phyloP scores from a whole-genome alignment of 768 basidiomycete genomes.

The Boletus eberwhitei region DNA sequence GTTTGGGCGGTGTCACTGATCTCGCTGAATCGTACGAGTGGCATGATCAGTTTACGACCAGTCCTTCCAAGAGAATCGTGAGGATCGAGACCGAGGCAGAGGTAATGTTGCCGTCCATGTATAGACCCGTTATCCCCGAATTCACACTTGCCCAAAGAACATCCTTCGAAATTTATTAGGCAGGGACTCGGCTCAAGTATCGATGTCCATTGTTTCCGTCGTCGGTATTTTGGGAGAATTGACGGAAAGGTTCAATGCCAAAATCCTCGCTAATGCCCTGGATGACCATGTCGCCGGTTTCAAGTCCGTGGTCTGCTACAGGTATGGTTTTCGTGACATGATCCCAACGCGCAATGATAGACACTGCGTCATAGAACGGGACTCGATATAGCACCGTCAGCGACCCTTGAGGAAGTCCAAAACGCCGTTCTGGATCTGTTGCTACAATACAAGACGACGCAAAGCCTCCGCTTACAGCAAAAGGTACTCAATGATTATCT shows the following conservation, averaged over 20 bases:
- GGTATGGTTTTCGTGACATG: slow-evolving; percentile 8
- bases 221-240: slow-evolving; percentile 28
- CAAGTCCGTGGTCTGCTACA: slow-evolving; percentile 77
- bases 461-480: slow-evolving; percentile 50
- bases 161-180: slow-evolving; percentile 24
- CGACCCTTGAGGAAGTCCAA: slow-evolving; percentile 29
- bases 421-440: slow-evolving; percentile 31
- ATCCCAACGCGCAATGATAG: not conserved
- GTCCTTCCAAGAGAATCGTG: slow-evolving; percentile 57
- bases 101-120: slow-evolving; percentile 35
- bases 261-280: slow-evolving; percentile 37
- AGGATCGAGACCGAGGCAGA: slow-evolving; percentile 71
- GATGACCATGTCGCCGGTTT: slow-evolving; percentile 58
- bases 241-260: slow-evolving; percentile 31
- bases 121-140: slow-evolving; percentile 1
- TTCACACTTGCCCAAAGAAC: slow-evolving; percentile 3
- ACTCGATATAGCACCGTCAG: slow-evolving; percentile 44
- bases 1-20: slow-evolving; percentile 47
- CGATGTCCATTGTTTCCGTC: slow-evolving; percentile 13
- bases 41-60: slow-evolving; percentile 60
- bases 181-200: not conserved
- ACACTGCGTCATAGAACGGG: slow-evolving; percentile 47
- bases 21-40: slow-evolving; percentile 51
- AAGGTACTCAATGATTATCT: slow-evolving; percentile 67
- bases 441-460: slow-evolving; percentile 34